Base-by-base conservation (phyloP, 2,329 filamentous ascomycete genomes). In the Ophiocordyceps camponoti-saundersi region DNA sequence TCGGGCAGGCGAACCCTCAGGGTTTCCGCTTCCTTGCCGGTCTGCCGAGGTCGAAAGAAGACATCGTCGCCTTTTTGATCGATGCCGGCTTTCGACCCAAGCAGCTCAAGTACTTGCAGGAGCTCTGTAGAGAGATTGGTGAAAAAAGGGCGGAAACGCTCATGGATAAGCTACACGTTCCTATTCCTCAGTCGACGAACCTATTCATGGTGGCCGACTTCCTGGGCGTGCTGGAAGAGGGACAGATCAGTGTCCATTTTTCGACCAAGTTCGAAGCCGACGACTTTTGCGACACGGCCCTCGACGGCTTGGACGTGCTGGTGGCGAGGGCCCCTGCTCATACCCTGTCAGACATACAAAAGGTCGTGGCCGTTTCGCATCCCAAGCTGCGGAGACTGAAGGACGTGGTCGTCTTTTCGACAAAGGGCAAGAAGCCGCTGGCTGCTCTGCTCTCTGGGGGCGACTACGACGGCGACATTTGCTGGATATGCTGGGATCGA, bases 401-500 rank as follows among this genome's bases (percentile, higher is more conserved):
- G 50, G 82, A 95, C 53, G 79, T 95, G 1, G 70, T 92, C 15
- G 72, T 95, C 0, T 95, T 96, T 53, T 70, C 85, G 0, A 69
- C 67, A 0, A 74, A 72, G 49, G 83, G 83, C 0, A 57, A 70
- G 23, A 65, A 63, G 1, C 75, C 84, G 0, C 68, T 88, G 0
- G 85, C 84, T 0, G 73, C 77, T 10, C 79, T 80, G 54, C 66
- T 90, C 0, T 85, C 83, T 1, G 85, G 85, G 0, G 85, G 85
- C 0, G 85, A 90, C 55, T 90, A 88, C 51, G 85, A 90, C 52
- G 85, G 85, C 0, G 85, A 92, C 51, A 72, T 66, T n/a, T 76
- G 83, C 5, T 89, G 83, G 82, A 63, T 86, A 0, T 86, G 81
- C 55, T 90, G 82, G 81, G 82, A 89, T 26, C 64, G 68, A 0